Percentiles rank a stretch among this genome's conserved stretches.
Conservation (phyloP, 1,284 basidiomycete species). For the Papiliotrema nemorosa region DNA sequence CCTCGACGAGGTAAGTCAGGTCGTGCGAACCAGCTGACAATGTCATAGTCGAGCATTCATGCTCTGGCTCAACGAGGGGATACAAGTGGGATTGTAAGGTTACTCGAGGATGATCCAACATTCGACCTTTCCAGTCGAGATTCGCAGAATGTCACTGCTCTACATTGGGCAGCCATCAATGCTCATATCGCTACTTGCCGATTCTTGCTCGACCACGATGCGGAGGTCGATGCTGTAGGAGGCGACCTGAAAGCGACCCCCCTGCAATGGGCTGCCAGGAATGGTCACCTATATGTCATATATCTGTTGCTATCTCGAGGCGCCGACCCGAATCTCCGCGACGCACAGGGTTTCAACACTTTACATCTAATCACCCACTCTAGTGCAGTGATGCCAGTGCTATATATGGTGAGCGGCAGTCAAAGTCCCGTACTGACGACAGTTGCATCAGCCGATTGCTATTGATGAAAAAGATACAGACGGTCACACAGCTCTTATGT, state of each 20-base stretch:
- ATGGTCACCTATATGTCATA: conserved; percentile 91
- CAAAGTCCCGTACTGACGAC: background rate
- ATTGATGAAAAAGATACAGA: conserved; percentile 84
- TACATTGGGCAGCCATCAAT: conserved; percentile 85
- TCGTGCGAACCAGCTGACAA: background rate
- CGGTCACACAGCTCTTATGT: conserved; percentile 95
- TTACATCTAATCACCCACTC: conserved; percentile 94
- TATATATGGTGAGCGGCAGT: conserved; percentile 62
- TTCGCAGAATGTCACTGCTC: conserved; percentile 84
- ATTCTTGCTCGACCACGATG: conserved; percentile 86
- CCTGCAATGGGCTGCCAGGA: conserved; percentile 94
- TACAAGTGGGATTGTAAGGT: conserved; percentile 60
- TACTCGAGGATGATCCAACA: conserved; percentile 65
- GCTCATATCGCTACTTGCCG: conserved; percentile 45
- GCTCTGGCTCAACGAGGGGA: conserved; percentile 85
- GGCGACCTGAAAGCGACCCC: conserved; percentile 95
- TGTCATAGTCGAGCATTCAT: conserved; percentile 63
- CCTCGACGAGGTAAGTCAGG: conserved; percentile 11
- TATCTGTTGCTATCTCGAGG: conserved; percentile 83
- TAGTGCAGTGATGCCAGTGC: conserved; percentile 85
- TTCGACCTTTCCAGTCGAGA: conserved; percentile 78
- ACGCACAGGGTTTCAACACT: conserved; percentile 95
- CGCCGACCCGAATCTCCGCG: conserved; percentile 85
- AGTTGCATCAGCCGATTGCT: conserved; percentile 80
- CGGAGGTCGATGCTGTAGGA: conserved; percentile 88